Conservation (phyloP, 495 filamentous ascomycete species). For the Aspergillus leporis region DNA sequence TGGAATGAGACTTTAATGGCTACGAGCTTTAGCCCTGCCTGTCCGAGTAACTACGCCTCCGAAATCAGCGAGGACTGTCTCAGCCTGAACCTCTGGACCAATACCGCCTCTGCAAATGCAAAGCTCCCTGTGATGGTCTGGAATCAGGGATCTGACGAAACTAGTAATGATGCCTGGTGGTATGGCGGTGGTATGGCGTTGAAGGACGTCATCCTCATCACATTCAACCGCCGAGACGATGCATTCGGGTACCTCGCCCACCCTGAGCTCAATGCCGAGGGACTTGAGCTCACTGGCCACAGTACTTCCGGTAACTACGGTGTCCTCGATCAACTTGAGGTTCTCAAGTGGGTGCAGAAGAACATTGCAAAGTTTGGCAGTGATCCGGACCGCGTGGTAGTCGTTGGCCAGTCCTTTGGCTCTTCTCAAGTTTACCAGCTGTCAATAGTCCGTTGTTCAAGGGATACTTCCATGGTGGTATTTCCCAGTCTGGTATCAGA, state of each 20-base stretch:
- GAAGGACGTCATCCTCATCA: constrained; percentile 59
- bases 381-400: constrained; percentile 50
- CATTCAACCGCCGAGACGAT: constrained; percentile 72
- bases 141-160: constrained; percentile 34
- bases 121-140: constrained; percentile 33
- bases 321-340: constrained; percentile 24
- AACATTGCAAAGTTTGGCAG: constrained; percentile 62
- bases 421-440: constrained; percentile 45
- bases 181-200: constrained; percentile 32
- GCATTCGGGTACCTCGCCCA: constrained; percentile 67
- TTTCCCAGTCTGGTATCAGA: constrained; percentile 30
- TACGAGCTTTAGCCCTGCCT: constrained; percentile 23
- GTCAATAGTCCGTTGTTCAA: constrained; percentile 31
- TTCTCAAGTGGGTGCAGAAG: constrained; percentile 54
- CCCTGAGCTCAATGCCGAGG: constrained; percentile 48
- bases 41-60: constrained; percentile 16
- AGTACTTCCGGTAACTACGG: constrained; percentile 48
- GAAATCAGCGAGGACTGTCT: constrained; percentile 34
- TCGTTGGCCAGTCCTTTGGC: constrained; percentile 43
- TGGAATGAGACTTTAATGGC: constrained; percentile 31
- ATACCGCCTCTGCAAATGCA: constrained; percentile 23
- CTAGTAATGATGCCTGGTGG: constrained; percentile 23
- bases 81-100: constrained; percentile 33
- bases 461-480: constrained; percentile 30
- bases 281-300: constrained; percentile 27